Percentiles rank a stretch among this genome's conserved stretches.
Conservation (phyloP, 352 stramenopile species). For the Globisporangium cystogenes region DNA sequence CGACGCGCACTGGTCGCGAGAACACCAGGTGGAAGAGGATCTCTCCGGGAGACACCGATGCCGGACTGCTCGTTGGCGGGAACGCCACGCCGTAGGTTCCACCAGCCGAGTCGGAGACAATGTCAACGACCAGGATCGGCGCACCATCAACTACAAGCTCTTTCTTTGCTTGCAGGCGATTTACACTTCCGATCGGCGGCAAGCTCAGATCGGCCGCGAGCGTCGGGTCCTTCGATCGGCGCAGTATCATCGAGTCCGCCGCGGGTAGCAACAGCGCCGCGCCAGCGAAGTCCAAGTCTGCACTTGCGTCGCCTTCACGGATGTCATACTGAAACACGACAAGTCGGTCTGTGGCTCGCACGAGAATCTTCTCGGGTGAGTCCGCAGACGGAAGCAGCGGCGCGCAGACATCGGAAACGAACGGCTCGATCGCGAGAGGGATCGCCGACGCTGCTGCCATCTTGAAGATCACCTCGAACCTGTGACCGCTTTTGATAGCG, state of each 20-base stretch:
- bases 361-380: slow-evolving; percentile 31
- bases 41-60: slow-evolving; percentile 43
- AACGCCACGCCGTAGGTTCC: slow-evolving; percentile 63
- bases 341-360: slow-evolving; percentile 27
- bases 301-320: slow-evolving; percentile 18
- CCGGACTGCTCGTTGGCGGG: slow-evolving; percentile 41
- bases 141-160: slow-evolving; percentile 41
- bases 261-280: slow-evolving; percentile 21
- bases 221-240: slow-evolving; percentile 23
- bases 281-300: slow-evolving; percentile 23
- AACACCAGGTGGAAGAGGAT: slow-evolving; percentile 69
- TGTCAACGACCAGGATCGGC: slow-evolving; percentile 33
- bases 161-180: slow-evolving; percentile 24
- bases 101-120: slow-evolving; percentile 33
- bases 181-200: slow-evolving; percentile 18
- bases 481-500: slow-evolving; percentile 46
- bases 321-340: slow-evolving; percentile 64
- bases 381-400: slow-evolving; percentile 34
- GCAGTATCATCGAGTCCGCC: slow-evolving; percentile 18
- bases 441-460: slow-evolving; percentile 32
- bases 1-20: slow-evolving; percentile 41
- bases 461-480: slow-evolving; percentile 58
- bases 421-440: slow-evolving; percentile 28
- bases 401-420: slow-evolving; percentile 45
- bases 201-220: slow-evolving; percentile 30